Evolutionary conservation across 2,329 filamentous ascomycete species (phyloP).

Genomic region (Kalaharituber pfeilii): DNA sequence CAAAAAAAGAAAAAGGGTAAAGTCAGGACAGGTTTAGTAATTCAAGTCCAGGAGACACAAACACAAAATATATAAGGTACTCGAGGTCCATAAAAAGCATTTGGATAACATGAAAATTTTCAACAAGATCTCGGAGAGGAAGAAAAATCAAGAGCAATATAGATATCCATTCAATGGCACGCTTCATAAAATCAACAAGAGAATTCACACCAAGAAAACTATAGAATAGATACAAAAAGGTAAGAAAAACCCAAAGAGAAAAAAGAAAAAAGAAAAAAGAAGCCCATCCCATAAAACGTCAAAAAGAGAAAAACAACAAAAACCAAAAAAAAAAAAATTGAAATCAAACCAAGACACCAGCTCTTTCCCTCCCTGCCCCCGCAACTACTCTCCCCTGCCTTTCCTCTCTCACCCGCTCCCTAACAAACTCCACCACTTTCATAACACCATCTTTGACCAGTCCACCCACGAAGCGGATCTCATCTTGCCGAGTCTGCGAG

Average conservation of each 20-base stretch:
- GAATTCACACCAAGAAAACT: no score
- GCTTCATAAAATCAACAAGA: no score
- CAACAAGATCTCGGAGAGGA: no score
- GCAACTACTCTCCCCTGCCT: not conserved
- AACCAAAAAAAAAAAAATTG: not conserved
- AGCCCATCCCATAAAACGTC: constrained; percentile 3
- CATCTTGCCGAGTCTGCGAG: constrained; percentile 12
- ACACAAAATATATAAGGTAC: no score
- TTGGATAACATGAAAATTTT: no score
- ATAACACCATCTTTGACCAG: constrained; percentile 11
- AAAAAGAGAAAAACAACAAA: not conserved
- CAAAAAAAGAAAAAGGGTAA: no score
- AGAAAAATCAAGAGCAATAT: no score
- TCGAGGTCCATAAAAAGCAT: no score
- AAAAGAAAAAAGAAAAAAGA: constrained; percentile 4
- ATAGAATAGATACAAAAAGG: no score
- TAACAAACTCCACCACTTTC: not conserved
- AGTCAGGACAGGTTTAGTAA: no score
- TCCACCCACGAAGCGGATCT: constrained; percentile 9
- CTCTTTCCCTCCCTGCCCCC: constrained; percentile 1
- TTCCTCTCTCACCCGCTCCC: not conserved
- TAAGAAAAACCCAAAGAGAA: constrained; percentile 5
- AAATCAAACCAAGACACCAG: not conserved
- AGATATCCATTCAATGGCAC: no score
- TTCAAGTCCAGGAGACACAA: no score